phyloP scores from a whole-genome alignment of 140 eudicot genomes.

The Artemisia princeps region DNA sequence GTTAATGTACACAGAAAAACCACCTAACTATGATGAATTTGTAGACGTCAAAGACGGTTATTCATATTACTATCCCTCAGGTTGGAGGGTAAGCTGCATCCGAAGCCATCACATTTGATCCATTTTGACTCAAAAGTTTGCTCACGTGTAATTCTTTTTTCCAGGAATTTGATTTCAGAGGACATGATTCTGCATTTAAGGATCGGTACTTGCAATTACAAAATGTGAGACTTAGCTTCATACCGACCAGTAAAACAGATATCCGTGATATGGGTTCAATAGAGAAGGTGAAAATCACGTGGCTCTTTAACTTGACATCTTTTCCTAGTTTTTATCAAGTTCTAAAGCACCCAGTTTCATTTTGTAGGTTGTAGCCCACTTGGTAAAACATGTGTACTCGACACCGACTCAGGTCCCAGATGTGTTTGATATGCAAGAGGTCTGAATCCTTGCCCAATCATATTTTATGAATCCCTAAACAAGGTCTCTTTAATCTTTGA shows the following conservation, averaged over 20 bases:
- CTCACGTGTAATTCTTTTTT: neutral
- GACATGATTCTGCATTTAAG: constrained; percentile 94
- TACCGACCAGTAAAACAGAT: constrained; percentile 74
- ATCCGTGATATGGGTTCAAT: constrained; percentile 77
- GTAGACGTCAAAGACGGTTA: constrained; percentile 76
- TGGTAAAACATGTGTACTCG: constrained; percentile 57
- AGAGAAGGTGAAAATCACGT: constrained; percentile 40
- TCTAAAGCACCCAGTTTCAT: neutral
- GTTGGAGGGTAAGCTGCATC: constrained; percentile 63
- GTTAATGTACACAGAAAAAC: constrained; percentile 48
- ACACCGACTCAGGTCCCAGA: constrained; percentile 64
- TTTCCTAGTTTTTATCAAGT: neutral
- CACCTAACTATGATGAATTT: constrained; percentile 51
- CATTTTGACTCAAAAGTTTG: neutral
- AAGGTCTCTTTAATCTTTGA: neutral
- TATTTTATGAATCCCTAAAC: neutral
- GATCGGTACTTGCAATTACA: constrained; percentile 76
- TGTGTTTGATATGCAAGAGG: constrained; percentile 77
- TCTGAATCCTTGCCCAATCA: constrained; percentile 12
- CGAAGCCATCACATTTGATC: neutral
- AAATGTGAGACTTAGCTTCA: constrained; percentile 81
- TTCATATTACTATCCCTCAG: constrained; percentile 83
- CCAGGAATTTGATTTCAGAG: constrained; percentile 73
- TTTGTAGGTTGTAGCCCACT: constrained; percentile 44
- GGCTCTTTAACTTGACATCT: neutral